These are phyloP conservation scores for Rutstroemia sp. DNA, from an alignment of 2,329 filamentous ascomycete genomes.

Conservation along the genomic window DNA sequence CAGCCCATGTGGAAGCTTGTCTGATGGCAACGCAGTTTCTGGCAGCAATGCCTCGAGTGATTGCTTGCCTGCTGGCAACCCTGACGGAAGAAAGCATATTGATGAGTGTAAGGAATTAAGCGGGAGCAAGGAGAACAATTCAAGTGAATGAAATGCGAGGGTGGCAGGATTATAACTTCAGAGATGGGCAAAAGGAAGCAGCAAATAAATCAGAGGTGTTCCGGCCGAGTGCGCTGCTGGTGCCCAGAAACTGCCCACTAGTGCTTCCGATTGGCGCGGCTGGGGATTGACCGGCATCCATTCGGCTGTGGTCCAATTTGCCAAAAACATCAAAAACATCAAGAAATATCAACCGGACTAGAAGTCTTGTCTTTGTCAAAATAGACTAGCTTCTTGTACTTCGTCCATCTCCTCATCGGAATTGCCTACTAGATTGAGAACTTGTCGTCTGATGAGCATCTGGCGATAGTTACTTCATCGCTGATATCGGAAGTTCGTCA, in stretches of 20 bases:
- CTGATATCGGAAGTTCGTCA: no score
- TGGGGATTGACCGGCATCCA: constrained; percentile 2
- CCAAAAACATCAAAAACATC: no score
- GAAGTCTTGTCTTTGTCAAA: no score
- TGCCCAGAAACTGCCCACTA: constrained; percentile 4
- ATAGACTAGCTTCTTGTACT: no score
- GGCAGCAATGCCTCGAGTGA: constrained; percentile 20
- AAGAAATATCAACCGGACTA: no score
- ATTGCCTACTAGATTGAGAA: no score
- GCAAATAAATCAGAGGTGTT: no score
- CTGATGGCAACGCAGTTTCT: constrained; percentile 22
- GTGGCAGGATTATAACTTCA: not conserved
- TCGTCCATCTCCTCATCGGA: no score
- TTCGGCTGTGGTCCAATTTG: not conserved
- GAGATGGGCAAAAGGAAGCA: no score
- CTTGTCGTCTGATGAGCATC: no score
- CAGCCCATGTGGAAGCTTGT: constrained; percentile 69
- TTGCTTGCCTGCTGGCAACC: constrained; percentile 43
- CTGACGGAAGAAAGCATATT: constrained; percentile 51
- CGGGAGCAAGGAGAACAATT: not conserved
- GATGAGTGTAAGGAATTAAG: constrained; percentile 12
- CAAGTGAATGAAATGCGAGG: constrained; percentile 4
- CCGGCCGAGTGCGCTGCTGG: not conserved
- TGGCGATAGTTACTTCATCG: no score
- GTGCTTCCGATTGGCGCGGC: constrained; percentile 5